Evolutionary conservation across 179 eudicot species (phyloP), one percentile per base, ranked within the genome.

Genomic region (Drosera spatulata): DNA sequence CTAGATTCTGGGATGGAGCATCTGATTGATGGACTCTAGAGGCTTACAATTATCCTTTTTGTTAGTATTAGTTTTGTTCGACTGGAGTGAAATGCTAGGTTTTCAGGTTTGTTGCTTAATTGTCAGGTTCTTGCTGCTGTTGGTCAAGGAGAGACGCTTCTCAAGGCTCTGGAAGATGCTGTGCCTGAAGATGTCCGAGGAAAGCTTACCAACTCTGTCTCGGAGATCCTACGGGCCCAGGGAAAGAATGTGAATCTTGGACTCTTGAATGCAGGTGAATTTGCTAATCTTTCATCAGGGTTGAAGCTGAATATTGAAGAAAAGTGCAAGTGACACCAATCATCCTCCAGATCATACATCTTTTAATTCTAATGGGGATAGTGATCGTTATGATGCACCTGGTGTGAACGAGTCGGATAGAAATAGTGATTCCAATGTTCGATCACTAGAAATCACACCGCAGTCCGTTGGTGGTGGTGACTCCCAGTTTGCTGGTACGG

Each of bases 161-260:
- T 86, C 45, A 87, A 78, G 44, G 99, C 99, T 41, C 79, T 94
- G 61, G 88, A 94, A 75, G 95, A 80, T 77, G 97, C 95, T 58
- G 91, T 94, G 59, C 99, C 99, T 3, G 96, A 94, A 59, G 95
- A 94, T 80, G 97, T 90, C 64, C 80, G 99, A 43, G 99, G 79
- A 65, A 85, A 85, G 74, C 91, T 94, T 66, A 81, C 88, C 49
- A 66, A 70, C 63, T 79, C 97, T 66, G 91, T 83, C 64, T 74
- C 91, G 62, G 88, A 75, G 66, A 78, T 93, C 65, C 58, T 93
- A 68, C 70, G 76, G 57, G 68, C 66, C 44, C 86, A 71, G 51
- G 82, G 82, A 44, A 77, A 77, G 55, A 80, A 77, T 70, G 50
- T 81, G 70, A 87, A 84, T 51, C 54, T 89, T 22, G 67, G 50